phyloP scores from a whole-genome alignment of 2,329 filamentous ascomycete genomes.

The Exophiala phaeomuriformis region DNA sequence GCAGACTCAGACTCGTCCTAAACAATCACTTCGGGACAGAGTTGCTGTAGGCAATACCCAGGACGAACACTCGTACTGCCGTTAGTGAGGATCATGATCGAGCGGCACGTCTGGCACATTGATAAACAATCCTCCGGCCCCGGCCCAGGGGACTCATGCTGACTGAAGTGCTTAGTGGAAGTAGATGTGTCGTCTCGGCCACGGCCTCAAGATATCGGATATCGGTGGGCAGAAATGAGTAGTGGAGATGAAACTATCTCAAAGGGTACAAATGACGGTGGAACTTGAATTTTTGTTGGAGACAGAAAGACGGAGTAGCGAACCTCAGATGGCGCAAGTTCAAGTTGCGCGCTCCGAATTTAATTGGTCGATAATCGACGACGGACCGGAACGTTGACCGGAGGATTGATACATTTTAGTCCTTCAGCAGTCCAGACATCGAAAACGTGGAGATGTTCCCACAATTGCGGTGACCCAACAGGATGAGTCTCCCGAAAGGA shows the following conservation, averaged over 20 bases:
- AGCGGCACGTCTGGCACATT: not conserved
- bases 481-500: not conserved
- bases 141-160: not conserved
- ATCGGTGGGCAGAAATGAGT: not conserved
- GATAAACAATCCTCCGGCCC: not conserved
- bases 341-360: not conserved
- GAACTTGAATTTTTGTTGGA: not conserved
- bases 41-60: not conserved
- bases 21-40: not conserved
- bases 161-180: not conserved
- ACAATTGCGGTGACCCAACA: not conserved
- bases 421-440: not conserved
- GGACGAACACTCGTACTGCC: not conserved
- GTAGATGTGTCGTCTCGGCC: not conserved
- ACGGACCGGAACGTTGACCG: conserved; percentile 8
- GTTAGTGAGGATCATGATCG: not conserved
- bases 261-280: not conserved
- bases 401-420: conserved; percentile 1
- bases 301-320: not conserved
- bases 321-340: not conserved
- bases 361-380: not conserved
- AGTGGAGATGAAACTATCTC: not conserved
- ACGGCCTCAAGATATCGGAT: not conserved
- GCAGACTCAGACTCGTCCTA: not conserved
- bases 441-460: not conserved